Base-by-base conservation (phyloP, 106 monocot species). In the Agapanthus africanus region DNA sequence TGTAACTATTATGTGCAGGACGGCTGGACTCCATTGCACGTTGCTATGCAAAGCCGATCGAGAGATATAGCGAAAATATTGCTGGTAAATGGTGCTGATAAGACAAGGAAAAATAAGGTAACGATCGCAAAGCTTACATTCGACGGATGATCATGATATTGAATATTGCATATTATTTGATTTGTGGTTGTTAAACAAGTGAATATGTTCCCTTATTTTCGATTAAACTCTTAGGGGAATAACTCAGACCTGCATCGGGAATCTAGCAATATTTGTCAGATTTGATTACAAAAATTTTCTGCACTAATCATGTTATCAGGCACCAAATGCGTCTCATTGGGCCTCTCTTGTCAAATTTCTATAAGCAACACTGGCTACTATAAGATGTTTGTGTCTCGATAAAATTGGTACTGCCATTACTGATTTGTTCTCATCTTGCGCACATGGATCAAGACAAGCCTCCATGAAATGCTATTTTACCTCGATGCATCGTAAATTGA, bases 1-100 rank as follows among this genome's bases (percentile, higher is more conserved):
- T 39, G n/a, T n/a, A n/a, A n/a, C n/a, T n/a, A n/a, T 40, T 42
- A 74, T 11, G 22, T 75, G 18, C 74, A 97, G 95, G 95, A 99
- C 33, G 92, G 97, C 13, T 93, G 97, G 97, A 99, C 92, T 38
- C 92, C 97, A 0, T 65, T 99, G 27, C 97, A 99, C 77, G 47
- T 93, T 71, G 86, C 90, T 28, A 87, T 99, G 51, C 97, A 99
- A 67, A 81, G 82, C 76, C 87, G 92, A 84, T 82, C 71, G 31
- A 84, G 92, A 67, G 97, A 99, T 34, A 85, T 99, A 63, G 84
- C 79, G 34, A 99, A 93, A 66, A 69, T 99, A 42, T 83, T 99
- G 73, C 70, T 99, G 63, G 73, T 92, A 26, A 92, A 92, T 85
- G 87, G 85, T 63, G 97, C 92, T 59, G 92, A 99, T 77, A 79